Evolutionary conservation across 2,329 filamentous ascomycete species (phyloP), one percentile per base, ranked within the genome.

Genomic region (Diaporthe sp.): DNA sequence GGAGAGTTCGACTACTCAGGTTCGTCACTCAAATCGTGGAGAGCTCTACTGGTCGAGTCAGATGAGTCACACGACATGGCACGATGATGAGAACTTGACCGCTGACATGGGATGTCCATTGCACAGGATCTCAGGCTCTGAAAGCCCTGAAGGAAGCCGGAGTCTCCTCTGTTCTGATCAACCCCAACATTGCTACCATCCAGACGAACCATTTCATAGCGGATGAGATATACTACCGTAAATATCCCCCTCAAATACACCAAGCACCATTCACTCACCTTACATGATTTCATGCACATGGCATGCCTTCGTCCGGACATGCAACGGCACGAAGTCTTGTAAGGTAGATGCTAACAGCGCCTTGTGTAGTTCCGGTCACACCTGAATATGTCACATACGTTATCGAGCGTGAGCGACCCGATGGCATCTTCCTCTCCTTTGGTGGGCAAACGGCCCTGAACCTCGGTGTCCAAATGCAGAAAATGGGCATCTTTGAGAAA

Each of bases 1-100:
- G 96, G 96, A 87, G 96, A 98, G 88, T 98, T 98, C 82, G 96
- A 98, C 87, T 98, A 98, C 86, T 98, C 97, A 85, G 96, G 95
- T 98, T 89, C 79, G 92, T 89, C 51, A 49, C 71, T 70, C 65
- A 63, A 61, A 70, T 5, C 55, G 47, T 42, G 37, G 31, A 61
- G 76, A 72, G 77, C 71, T 77, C 75, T 60, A 22, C 57, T 49
- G 34, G 49, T 17, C n/a, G 17, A 42, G 65, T 7, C 49, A 55
- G 47, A 77, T 80, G 81, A 83, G 78, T 83, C 81, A 81, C 77
- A 78, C 73, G 71, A 75, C 20, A 57, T 72, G 13, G 25, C 13
- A 58, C 22, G 49, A 53, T 73, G 55, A 53, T 73, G 77, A 70
- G 51, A 42, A 28, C 49, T 70, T 49, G 49, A 22, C n/a, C 31